phyloP scores from a whole-genome alignment of 2,329 filamentous ascomycete species.

The Hymenoscyphus scutula region DNA sequence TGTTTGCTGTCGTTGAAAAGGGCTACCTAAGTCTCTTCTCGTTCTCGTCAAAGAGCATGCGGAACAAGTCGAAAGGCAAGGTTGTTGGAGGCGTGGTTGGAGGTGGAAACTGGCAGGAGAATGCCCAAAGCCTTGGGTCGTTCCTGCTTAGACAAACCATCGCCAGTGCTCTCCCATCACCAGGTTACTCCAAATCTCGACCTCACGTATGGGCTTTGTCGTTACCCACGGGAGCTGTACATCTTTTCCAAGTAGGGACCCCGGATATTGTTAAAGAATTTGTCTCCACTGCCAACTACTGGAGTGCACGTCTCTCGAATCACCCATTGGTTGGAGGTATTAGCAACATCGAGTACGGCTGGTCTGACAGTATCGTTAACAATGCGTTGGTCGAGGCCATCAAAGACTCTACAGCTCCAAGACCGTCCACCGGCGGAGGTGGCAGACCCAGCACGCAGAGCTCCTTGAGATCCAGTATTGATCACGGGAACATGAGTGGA shows the following conservation, averaged over 20 bases:
- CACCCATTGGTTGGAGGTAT: constrained; percentile 90
- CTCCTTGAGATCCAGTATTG: constrained; percentile 58
- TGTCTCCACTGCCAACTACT: constrained; percentile 93
- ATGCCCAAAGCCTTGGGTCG: constrained; percentile 82
- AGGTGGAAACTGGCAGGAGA: constrained; percentile 97
- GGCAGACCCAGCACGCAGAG: constrained; percentile 48
- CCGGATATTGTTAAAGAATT: constrained; percentile 94
- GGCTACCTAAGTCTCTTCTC: constrained; percentile 93
- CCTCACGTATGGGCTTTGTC: constrained; percentile 94
- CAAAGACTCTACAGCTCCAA: constrained; percentile 43
- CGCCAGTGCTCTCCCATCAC: constrained; percentile 82
- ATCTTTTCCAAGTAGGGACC: constrained; percentile 97
- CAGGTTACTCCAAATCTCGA: constrained; percentile 86
- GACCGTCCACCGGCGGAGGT: constrained; percentile 30
- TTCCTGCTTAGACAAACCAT: constrained; percentile 90
- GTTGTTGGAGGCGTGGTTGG: constrained; percentile 68
- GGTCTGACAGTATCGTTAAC: constrained; percentile 79
- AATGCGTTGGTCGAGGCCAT: constrained; percentile 46
- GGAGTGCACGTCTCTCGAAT: constrained; percentile 91
- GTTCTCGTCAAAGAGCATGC: constrained; percentile 77
- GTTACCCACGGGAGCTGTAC: constrained; percentile 87
- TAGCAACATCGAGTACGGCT: constrained; percentile 96
- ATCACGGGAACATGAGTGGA: constrained; percentile 39
- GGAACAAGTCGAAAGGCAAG: constrained; percentile 61
- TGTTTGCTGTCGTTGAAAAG: constrained; percentile 94